Conservation (phyloP, 106 monocot genomes). For the Apostasia shenzhenica region DNA sequence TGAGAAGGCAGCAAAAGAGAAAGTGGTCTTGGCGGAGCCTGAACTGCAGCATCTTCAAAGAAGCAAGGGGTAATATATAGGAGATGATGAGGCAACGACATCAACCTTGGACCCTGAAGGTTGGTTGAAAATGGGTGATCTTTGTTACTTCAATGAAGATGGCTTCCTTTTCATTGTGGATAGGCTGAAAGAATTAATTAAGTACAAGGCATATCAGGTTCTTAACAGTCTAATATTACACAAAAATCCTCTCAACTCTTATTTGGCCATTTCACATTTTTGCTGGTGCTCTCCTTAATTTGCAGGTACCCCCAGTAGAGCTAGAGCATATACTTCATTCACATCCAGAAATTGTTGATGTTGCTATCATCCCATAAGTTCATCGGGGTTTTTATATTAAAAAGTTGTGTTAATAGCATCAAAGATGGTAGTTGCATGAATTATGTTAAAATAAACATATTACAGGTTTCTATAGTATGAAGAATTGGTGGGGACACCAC, state of each 20-base stretch:
- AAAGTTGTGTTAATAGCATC: no score
- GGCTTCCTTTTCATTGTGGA: constrained; percentile 36
- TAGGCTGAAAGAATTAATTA: constrained; percentile 35
- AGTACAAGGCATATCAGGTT: constrained; percentile 79
- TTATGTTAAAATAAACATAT: no score
- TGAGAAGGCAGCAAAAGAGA: no score
- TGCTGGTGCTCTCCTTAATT: not conserved
- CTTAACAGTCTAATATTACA: not conserved
- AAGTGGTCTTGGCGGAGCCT: no score
- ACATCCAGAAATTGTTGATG: constrained; percentile 54
- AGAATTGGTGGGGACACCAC: no score
- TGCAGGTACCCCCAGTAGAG: constrained; percentile 71
- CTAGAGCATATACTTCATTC: constrained; percentile 70
- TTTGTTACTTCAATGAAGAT: constrained; percentile 16
- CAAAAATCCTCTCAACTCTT: not conserved
- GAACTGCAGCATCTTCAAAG: no score
- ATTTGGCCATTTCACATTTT: not conserved
- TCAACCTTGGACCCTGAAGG: constrained; percentile 25
- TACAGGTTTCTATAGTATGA: no score
- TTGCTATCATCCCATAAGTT: constrained; percentile 77
- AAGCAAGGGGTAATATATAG: constrained; percentile 8
- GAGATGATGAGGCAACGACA: constrained; percentile 28
- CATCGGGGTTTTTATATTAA: no score
- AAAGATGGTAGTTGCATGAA: no score
- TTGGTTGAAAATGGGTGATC: constrained; percentile 40